These are phyloP conservation scores for Phytophthora pluvialis DNA, from an alignment of 352 stramenopile species.

Conservation along the genomic window DNA sequence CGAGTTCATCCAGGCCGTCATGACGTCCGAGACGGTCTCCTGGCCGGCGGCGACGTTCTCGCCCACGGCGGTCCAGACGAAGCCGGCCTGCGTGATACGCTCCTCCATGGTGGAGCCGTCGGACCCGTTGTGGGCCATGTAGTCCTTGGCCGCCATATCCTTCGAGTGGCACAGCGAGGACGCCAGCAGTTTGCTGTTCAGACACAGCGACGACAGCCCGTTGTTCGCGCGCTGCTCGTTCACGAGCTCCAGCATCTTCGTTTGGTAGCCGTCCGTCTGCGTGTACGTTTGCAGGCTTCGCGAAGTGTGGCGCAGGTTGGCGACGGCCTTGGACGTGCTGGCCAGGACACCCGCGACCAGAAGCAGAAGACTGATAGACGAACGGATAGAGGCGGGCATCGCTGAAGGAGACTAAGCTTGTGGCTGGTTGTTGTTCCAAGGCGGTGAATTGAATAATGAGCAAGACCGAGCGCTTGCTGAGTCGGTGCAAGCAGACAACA, in stretches of 20 bases:
- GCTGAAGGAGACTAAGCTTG: neutral
- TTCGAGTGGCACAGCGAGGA: constrained; percentile 25
- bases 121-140: constrained; percentile 54
- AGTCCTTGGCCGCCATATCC: constrained; percentile 49
- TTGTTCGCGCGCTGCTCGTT: constrained; percentile 49
- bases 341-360: constrained; percentile 9
- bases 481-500: constrained; percentile 11
- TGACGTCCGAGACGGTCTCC: constrained; percentile 43
- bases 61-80: constrained; percentile 49
- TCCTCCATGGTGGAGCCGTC: constrained; percentile 44
- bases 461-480: constrained; percentile 7
- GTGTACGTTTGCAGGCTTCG: constrained; percentile 31
- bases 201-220: constrained; percentile 38
- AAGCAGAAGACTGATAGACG: constrained; percentile 15
- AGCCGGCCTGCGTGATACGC: constrained; percentile 51
- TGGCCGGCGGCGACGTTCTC: constrained; percentile 62
- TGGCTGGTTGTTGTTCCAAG: neutral
- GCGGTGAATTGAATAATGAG: constrained; percentile 25
- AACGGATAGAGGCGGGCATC: constrained; percentile 20
- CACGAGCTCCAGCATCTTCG: constrained; percentile 32
- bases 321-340: constrained; percentile 5
- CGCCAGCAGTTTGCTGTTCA: constrained; percentile 39
- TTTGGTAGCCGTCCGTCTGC: constrained; percentile 27
- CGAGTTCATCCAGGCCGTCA: constrained; percentile 63
- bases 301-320: constrained; percentile 18